phyloP scores from a whole-genome alignment of 2,329 filamentous ascomycete species.

The Colletotrichum eleusines region DNA sequence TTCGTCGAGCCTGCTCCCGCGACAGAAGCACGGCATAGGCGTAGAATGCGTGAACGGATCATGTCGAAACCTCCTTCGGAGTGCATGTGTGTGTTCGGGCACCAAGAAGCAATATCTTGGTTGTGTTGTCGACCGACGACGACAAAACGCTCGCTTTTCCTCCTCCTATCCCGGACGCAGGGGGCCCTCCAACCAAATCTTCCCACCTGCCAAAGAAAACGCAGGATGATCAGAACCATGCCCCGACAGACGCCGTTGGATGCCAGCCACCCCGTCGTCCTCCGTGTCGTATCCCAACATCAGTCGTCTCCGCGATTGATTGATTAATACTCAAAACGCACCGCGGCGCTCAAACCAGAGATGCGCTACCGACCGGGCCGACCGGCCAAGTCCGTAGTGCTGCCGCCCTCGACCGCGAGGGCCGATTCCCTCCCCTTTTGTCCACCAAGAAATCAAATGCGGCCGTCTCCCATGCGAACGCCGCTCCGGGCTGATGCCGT shows the following conservation, averaged over 20 bases:
- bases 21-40: slow-evolving; percentile 36
- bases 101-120: slow-evolving; percentile 34
- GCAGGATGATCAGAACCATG: slow-evolving; percentile 33
- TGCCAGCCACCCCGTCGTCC: slow-evolving; percentile 36
- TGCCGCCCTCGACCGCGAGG: slow-evolving; percentile 27
- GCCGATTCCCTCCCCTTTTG: slow-evolving; percentile 33
- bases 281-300: slow-evolving; percentile 41
- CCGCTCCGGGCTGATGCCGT: slow-evolving; percentile 38
- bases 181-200: slow-evolving; percentile 35
- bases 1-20: slow-evolving; percentile 36
- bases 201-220: slow-evolving; percentile 34
- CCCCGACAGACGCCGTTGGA: slow-evolving; percentile 40
- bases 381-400: background rate
- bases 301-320: slow-evolving; percentile 41
- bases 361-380: slow-evolving; percentile 36
- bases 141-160: slow-evolving; percentile 29
- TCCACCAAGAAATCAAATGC: slow-evolving; percentile 35
- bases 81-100: background rate
- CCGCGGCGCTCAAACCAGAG: slow-evolving; percentile 39
- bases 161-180: slow-evolving; percentile 37
- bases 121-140: slow-evolving; percentile 27
- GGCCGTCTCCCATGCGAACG: slow-evolving; percentile 40
- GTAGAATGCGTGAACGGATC: slow-evolving; percentile 39
- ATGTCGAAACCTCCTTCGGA: slow-evolving; percentile 35
- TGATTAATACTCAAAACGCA: slow-evolving; percentile 42